Conservation (phyloP, 2,329 filamentous ascomycete genomes). For the Lecanicillium sp. region DNA sequence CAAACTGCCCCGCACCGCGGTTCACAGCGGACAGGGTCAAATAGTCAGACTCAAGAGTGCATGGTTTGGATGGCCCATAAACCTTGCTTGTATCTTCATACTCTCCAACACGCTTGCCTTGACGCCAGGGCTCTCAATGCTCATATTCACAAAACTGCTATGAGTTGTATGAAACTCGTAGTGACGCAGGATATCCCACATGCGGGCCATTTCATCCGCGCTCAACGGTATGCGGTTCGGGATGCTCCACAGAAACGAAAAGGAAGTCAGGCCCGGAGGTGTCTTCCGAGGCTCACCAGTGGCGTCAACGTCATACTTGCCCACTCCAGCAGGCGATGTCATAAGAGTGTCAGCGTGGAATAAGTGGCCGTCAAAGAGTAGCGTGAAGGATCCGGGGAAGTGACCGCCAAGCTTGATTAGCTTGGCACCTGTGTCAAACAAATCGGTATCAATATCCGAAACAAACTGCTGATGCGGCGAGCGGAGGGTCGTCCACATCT, state of each 20-base stretch:
- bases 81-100: conserved; percentile 62
- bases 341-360: conserved; percentile 72
- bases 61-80: conserved; percentile 37
- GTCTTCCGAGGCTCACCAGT: conserved; percentile 24
- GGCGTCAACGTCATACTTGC: conserved; percentile 30
- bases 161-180: conserved; percentile 59
- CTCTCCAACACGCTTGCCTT: conserved; percentile 63
- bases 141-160: conserved; percentile 56
- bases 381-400: conserved; percentile 65
- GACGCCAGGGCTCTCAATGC: conserved; percentile 48
- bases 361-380: conserved; percentile 53
- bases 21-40: too few relatives aligned
- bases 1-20: too few relatives aligned
- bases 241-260: conserved; percentile 69
- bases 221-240: conserved; percentile 67
- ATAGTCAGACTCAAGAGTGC: conserved; percentile 21
- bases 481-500: conserved; percentile 50
- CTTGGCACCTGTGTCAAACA: conserved; percentile 37
- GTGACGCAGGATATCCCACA: conserved; percentile 59
- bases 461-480: conserved; percentile 35
- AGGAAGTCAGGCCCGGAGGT: conserved; percentile 42
- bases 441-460: conserved; percentile 30
- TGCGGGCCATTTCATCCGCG: conserved; percentile 52
- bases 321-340: conserved; percentile 52
- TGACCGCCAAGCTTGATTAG: conserved; percentile 69